Evolutionary conservation across 345 rosid species (phyloP).

Genomic region (Pelargonium nanum): DNA sequence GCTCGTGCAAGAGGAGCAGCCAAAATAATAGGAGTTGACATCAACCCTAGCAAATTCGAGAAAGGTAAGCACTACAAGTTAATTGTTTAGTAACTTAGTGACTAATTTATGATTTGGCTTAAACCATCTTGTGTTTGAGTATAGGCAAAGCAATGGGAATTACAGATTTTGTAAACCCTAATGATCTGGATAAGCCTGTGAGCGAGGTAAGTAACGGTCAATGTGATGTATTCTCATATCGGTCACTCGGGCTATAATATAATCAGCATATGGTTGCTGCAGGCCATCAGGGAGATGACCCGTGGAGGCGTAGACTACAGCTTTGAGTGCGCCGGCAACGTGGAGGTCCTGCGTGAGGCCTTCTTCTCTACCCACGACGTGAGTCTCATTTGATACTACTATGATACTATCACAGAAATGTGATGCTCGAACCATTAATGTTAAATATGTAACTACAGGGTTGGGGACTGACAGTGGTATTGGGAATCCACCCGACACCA

Average conservation of each 20-base stretch:
- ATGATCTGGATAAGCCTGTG: constrained; percentile 17
- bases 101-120: neutral
- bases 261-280: constrained; percentile 10
- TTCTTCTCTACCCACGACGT: constrained; percentile 47
- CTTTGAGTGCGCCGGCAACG: constrained; percentile 51
- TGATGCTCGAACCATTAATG: neutral
- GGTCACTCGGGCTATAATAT: too few relatives aligned
- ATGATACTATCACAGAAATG: neutral
- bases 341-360: constrained; percentile 50
- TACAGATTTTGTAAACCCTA: constrained; percentile 28
- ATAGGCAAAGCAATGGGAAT: constrained; percentile 29
- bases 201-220: constrained; percentile 35
- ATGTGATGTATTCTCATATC: too few relatives aligned
- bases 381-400: neutral
- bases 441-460: neutral
- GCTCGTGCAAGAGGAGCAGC: constrained; percentile 57
- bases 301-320: constrained; percentile 56
- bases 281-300: constrained; percentile 44
- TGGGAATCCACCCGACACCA: constrained; percentile 15
- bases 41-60: constrained; percentile 35
- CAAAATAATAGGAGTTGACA: constrained; percentile 52
- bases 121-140: neutral
- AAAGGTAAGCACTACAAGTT: constrained; percentile 27
- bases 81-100: too few relatives aligned
- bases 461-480: constrained; percentile 15